These are phyloP conservation scores for Tetrahymena elliotti DNA, from an alignment of 73 alveolate genomes.

Conservation along the genomic window DNA sequence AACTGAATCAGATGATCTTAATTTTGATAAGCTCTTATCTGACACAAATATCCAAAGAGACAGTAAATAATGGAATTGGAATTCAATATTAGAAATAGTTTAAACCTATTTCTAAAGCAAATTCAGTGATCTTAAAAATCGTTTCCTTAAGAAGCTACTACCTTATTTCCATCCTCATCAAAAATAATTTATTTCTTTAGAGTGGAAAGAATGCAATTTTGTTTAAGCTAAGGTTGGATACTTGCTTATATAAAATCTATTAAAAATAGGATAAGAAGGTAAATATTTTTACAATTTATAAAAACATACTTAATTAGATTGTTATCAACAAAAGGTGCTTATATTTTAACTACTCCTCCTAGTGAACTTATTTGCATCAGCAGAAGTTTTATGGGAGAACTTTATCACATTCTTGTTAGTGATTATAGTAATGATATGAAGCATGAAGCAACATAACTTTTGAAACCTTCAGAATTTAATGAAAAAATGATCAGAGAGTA, in stretches of 20 bases:
- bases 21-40: constrained; percentile 4
- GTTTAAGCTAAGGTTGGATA: neutral
- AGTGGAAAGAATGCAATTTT: neutral
- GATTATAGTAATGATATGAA: neutral
- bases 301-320: neutral
- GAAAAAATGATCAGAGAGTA: constrained; percentile 40
- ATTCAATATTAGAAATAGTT: constrained; percentile 8
- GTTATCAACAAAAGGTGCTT: neutral
- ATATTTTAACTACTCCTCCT: neutral
- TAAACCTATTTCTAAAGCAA: neutral
- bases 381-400: neutral
- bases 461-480: constrained; percentile 4
- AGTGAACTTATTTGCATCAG: neutral
- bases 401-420: neutral
- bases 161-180: neutral
- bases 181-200: neutral
- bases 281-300: neutral
- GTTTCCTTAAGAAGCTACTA: neutral
- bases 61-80: constrained; percentile 26
- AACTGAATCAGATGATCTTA: constrained; percentile 24
- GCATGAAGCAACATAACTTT: constrained; percentile 12
- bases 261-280: neutral
- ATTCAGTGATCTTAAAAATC: neutral
- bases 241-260: neutral
- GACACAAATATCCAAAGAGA: constrained; percentile 23